Evolutionary conservation across 805 yeast genomes (phyloP).

Genomic region (Peterozyma toletana): DNA sequence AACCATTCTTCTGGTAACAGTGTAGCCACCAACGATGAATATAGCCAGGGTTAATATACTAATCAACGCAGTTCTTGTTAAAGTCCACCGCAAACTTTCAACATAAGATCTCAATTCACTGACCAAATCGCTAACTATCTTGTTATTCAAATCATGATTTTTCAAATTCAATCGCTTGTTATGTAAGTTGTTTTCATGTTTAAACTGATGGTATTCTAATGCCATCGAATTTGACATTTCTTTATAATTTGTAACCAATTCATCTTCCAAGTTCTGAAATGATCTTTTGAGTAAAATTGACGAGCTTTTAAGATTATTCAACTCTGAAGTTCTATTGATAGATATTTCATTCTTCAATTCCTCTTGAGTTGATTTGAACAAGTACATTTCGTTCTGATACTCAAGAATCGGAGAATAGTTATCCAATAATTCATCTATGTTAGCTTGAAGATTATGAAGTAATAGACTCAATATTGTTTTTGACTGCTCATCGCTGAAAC

Average conservation of each 20-base stretch:
- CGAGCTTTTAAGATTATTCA: conserved; percentile 58
- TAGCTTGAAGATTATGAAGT: conserved; percentile 22
- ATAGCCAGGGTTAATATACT: conserved; percentile 65
- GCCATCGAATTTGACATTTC: conserved; percentile 66
- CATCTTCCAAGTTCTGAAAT: conserved; percentile 68
- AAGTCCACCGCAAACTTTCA: conserved; percentile 88
- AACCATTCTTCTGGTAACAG: conserved; percentile 27
- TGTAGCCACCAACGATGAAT: conserved; percentile 48
- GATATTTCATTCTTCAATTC: conserved; percentile 77
- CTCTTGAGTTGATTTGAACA: conserved; percentile 88
- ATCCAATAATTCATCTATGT: conserved; percentile 36
- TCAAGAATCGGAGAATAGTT: conserved; percentile 53
- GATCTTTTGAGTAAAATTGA: conserved; percentile 67
- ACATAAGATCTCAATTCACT: conserved; percentile 81
- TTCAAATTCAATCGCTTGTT: conserved; percentile 61
- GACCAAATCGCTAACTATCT: conserved; percentile 73
- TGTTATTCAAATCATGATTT: conserved; percentile 77
- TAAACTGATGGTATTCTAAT: conserved; percentile 80
- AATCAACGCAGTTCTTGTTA: conserved; percentile 80
- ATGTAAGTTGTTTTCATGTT: conserved; percentile 72
- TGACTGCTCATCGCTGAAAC: conserved; percentile 57
- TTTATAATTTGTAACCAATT: conserved; percentile 46
- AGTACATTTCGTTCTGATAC: conserved; percentile 78
- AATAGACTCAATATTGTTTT: conserved; percentile 47
- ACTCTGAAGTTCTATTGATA: conserved; percentile 60